Evolutionary conservation across 345 rosid genomes (phyloP).

Genomic region (Linum lewisii): DNA sequence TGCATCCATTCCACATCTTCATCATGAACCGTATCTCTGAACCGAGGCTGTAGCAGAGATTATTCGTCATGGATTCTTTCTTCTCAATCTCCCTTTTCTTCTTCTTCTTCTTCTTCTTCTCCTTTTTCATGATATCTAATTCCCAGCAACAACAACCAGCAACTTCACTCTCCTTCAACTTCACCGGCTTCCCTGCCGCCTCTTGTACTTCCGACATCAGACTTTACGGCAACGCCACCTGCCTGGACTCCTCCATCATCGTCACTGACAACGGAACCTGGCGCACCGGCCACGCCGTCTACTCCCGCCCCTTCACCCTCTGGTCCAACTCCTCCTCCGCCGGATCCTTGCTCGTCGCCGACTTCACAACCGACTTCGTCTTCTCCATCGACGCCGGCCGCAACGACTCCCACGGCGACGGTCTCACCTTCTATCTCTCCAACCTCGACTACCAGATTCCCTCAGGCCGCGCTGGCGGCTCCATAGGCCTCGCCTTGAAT

Average conservation of each 20-base stretch:
- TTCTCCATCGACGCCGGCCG: constrained; percentile 7
- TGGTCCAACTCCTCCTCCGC: neutral
- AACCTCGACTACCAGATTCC: neutral
- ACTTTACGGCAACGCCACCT: constrained; percentile 10
- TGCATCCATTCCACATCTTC: too few relatives aligned
- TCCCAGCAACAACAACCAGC: neutral
- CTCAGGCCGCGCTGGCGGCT: neutral
- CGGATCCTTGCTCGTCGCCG: neutral
- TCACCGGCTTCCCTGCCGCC: constrained; percentile 10
- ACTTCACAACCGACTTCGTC: constrained; percentile 13
- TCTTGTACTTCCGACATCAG: neutral
- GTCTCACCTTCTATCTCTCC: constrained; percentile 7
- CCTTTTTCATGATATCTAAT: neutral
- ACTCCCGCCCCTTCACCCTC: constrained; percentile 2
- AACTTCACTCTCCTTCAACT: constrained; percentile 13
- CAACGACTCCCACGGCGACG: neutral
- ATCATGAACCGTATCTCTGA: too few relatives aligned
- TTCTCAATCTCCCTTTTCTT: neutral
- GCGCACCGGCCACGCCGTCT: constrained; percentile 1
- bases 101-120: neutral
- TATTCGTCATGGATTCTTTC: neutral
- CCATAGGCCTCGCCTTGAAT: constrained; percentile 10
- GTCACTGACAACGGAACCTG: constrained; percentile 10
- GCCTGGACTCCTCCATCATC: neutral
- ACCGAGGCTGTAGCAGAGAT: too few relatives aligned